Evolutionary conservation across 2,329 filamentous ascomycete species (phyloP), one percentile per base, ranked within the genome.

Genomic region (Fusarium sarcochroum): DNA sequence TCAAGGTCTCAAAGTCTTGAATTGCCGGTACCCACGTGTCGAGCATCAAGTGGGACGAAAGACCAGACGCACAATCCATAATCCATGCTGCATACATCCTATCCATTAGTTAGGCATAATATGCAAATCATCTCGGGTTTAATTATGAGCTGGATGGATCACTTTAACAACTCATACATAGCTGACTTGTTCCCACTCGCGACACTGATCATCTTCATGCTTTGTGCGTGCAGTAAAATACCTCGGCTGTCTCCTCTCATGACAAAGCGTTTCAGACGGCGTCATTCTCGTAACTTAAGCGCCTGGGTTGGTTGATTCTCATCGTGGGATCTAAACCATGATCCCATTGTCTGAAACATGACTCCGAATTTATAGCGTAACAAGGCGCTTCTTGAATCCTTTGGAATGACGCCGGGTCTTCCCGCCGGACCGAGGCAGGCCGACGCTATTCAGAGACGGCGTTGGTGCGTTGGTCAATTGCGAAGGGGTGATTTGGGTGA

Each of bases 11-110:
- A 30, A 9, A 30, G 10, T 30, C 27, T 25, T 17, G 44, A 21
- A 34, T 45, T 27, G 40, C 47, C 8, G 21, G 55, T 44, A 49
- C 58, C 66, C 66, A 69, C 66, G 66, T 69, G 66, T 70, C 62
- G 41, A 67, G 37, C 57, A 51, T 54, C 66, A 67, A 69, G 66
- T 69, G 66, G 66, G 49, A 68, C 64, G 27, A 10, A 42, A 30
- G 32, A 25, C 21, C 20, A 38, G 48, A 32, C 45, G 42, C 63
- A 67, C 25, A 66, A 47, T 34, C 23, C 45, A 50, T 30, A 30
- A 30, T 30, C 51, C 60, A 68, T 68, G 40, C 23, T 54, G 65
- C 65, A 62, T 47, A 58, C 21, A 46, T 57, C 58, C 48, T 38
- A 21, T 21, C 34, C 21, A 46, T 68, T 60, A 65, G 9, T 47